phyloP scores from a whole-genome alignment of 2,329 filamentous ascomycete species.

The Aspergillus sp. region DNA sequence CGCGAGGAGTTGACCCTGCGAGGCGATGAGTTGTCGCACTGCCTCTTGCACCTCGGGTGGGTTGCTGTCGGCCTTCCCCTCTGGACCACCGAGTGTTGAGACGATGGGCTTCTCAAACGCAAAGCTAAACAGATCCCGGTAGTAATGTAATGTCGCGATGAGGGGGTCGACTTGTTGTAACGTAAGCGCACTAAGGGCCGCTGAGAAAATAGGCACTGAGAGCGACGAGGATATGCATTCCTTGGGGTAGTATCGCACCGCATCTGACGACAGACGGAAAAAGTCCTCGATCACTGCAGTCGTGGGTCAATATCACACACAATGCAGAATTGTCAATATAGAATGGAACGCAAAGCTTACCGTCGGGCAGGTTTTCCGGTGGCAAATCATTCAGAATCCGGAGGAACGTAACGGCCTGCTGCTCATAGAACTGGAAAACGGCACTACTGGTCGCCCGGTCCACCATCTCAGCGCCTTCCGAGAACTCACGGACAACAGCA shows the following conservation, averaged over 20 bases:
- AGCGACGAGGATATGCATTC: constrained; percentile 72
- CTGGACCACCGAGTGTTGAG: constrained; percentile 51
- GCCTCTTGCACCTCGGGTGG: constrained; percentile 62
- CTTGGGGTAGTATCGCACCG: constrained; percentile 83
- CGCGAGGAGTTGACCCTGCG: constrained; percentile 68
- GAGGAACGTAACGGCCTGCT: constrained; percentile 82
- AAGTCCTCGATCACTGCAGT: constrained; percentile 79
- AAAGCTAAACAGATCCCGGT: constrained; percentile 84
- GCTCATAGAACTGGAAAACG: constrained; percentile 91
- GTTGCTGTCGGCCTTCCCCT: constrained; percentile 53
- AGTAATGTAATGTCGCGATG: constrained; percentile 83
- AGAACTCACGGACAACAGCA: constrained; percentile 90
- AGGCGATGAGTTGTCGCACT: constrained; percentile 62
- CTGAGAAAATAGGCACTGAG: constrained; percentile 74
- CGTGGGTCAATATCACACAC: too few species aligned
- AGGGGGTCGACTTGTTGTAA: constrained; percentile 88
- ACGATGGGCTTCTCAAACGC: constrained; percentile 61
- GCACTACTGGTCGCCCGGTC: constrained; percentile 72
- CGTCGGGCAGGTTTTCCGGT: constrained; percentile 64
- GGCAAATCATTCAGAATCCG: constrained; percentile 80
- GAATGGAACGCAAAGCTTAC: constrained; percentile 27
- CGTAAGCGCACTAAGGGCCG: constrained; percentile 75
- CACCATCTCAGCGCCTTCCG: constrained; percentile 78
- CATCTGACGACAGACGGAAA: constrained; percentile 86
- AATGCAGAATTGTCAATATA: neutral